A percentile compares a stretch with the other conserved stretches of the same genome.
Conservation (phyloP, 768 basidiomycete species). For the Lenzites betulinus region DNA sequence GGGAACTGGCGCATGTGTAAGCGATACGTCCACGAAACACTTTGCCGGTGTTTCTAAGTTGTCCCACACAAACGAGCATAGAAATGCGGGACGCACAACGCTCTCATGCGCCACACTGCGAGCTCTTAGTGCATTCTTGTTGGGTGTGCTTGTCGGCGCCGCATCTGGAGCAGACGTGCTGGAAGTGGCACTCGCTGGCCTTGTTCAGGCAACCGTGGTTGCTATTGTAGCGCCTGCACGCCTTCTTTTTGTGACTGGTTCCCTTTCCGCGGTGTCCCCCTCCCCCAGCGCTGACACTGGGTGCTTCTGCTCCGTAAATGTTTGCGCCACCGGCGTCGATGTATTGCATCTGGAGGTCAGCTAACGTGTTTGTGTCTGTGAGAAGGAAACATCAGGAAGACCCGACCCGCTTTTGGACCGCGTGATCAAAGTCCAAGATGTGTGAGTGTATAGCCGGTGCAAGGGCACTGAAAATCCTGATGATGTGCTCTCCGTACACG, state of each 20-base stretch:
- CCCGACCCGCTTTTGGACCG: constrained; percentile 29
- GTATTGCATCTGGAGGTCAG: constrained; percentile 6
- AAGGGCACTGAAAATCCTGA: constrained; percentile 25
- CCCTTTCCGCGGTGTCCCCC: neutral
- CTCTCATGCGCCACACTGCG: neutral
- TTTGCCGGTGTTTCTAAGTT: constrained; percentile 23
- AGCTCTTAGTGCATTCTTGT: constrained; percentile 7
- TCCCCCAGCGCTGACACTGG: neutral
- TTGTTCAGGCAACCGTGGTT: neutral
- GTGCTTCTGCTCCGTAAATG: neutral
- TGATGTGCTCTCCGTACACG: too few species aligned
- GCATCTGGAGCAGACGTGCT: neutral
- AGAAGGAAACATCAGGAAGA: constrained; percentile 22
- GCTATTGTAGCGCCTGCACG: neutral
- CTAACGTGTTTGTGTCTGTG: constrained; percentile 24
- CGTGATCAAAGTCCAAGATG: constrained; percentile 38
- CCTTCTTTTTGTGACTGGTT: neutral
- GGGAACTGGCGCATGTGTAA: constrained; percentile 18
- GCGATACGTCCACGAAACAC: constrained; percentile 12
- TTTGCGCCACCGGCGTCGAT: constrained; percentile 1
- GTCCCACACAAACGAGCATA: constrained; percentile 18
- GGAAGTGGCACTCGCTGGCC: neutral
- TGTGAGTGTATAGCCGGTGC: constrained; percentile 9
- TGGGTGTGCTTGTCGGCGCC: neutral
- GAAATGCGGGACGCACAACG: constrained; percentile 7